Conservation (phyloP, 768 basidiomycete species). For the Hericium rajendrae region DNA sequence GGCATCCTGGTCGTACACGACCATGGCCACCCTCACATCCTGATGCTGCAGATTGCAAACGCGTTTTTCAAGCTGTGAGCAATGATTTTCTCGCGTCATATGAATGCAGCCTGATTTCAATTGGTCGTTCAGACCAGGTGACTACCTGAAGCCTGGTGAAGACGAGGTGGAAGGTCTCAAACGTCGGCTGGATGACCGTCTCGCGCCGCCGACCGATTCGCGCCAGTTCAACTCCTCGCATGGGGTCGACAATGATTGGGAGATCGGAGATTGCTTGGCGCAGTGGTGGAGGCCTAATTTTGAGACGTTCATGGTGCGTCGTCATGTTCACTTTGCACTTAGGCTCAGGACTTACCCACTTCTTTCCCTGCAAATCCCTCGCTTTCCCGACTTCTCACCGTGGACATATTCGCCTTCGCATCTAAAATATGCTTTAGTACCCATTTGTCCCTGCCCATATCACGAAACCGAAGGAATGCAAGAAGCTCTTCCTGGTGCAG, state of each 20-base stretch:
- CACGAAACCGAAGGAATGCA: slow-evolving; percentile 96
- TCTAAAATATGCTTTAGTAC: slow-evolving; percentile 42
- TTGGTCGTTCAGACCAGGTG: slow-evolving; percentile 63
- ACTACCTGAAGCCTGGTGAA: slow-evolving; percentile 95
- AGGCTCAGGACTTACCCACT: background rate
- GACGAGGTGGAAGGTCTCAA: slow-evolving; percentile 89
- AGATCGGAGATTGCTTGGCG: slow-evolving; percentile 91
- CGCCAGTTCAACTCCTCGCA: slow-evolving; percentile 70
- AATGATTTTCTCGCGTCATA: background rate
- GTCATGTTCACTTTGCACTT: background rate
- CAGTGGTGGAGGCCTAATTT: slow-evolving; percentile 99
- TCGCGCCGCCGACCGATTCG: slow-evolving; percentile 68
- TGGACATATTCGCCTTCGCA: background rate
- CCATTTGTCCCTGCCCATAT: slow-evolving; percentile 94
- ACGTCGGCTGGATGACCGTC: slow-evolving; percentile 77
- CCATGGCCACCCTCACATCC: slow-evolving; percentile 94
- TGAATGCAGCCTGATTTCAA: background rate
- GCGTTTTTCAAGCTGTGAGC: slow-evolving; percentile 97
- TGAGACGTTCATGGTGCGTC: slow-evolving; percentile 93
- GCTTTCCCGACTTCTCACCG: background rate
- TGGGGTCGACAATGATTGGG: slow-evolving; percentile 85
- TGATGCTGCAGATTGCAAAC: slow-evolving; percentile 97
- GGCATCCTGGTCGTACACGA: slow-evolving; percentile 87
- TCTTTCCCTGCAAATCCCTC: background rate
- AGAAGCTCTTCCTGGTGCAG: slow-evolving; percentile 90